A percentile compares a stretch with the other conserved stretches of the same genome.
Conservation (phyloP, 345 rosid genomes). For the Litchi chinensis region DNA sequence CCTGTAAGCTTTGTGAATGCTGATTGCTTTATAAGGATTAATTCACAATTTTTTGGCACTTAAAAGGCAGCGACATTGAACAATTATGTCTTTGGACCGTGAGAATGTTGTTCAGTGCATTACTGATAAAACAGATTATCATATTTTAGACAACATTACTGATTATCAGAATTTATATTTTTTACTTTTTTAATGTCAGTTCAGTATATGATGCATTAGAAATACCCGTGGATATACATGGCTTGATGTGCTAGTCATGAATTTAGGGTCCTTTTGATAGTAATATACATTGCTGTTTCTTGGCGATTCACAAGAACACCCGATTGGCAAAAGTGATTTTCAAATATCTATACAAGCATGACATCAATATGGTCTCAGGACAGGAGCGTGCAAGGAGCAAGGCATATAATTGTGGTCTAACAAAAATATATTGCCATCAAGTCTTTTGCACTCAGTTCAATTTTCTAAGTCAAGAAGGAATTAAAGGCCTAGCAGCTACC, state of each 20-base stretch:
- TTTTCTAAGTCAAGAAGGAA: background rate
- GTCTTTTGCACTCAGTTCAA: constrained; percentile 11
- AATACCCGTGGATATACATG: background rate
- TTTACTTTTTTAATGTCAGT: background rate
- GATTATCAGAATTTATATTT: background rate
- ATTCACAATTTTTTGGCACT: constrained; percentile 22
- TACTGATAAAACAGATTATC: background rate
- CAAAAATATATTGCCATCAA: background rate
- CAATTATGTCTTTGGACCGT: background rate
- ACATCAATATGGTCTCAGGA: background rate
- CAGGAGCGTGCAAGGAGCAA: background rate
- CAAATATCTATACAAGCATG: background rate
- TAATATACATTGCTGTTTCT: background rate
- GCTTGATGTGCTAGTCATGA: constrained; percentile 4
- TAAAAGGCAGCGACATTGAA: constrained; percentile 1
- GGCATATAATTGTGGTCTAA: background rate
- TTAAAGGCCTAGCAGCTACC: background rate
- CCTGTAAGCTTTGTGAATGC: constrained; percentile 5
- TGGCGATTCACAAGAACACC: constrained; percentile 1
- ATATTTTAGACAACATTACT: background rate
- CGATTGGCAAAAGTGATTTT: constrained; percentile 2
- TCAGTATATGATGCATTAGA: background rate
- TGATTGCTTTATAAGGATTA: constrained; percentile 1
- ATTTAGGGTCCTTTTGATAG: background rate
- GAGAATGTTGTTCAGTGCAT: constrained; percentile 11